Percentiles rank a stretch among this genome's conserved stretches.
These are phyloP conservation scores for Trametes villosa DNA, from an alignment of 768 basidiomycete genomes.

Conservation along the genomic window DNA sequence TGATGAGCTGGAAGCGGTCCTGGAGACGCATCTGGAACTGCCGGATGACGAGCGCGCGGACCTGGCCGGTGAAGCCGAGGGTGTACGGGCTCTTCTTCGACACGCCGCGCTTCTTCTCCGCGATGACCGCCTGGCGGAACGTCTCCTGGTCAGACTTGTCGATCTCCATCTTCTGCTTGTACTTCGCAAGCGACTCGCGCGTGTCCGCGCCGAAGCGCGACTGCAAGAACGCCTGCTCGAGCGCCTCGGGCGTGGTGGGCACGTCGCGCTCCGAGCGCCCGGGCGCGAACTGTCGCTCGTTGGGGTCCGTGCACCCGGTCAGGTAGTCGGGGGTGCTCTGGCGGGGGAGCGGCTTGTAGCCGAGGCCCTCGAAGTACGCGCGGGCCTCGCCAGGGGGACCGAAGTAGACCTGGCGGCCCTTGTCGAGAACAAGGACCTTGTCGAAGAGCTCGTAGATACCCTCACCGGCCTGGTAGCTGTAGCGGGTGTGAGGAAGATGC, in stretches of 20 bases:
- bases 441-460: slow-evolving; percentile 80
- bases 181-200: slow-evolving; percentile 54
- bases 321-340: slow-evolving; percentile 89
- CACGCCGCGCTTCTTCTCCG: slow-evolving; percentile 79
- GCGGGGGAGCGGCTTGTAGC: slow-evolving; percentile 74
- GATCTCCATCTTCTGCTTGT: slow-evolving; percentile 57
- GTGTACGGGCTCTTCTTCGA: slow-evolving; percentile 84
- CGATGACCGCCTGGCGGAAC: slow-evolving; percentile 75
- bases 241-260: slow-evolving; percentile 66
- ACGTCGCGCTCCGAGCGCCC: slow-evolving; percentile 62
- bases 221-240: slow-evolving; percentile 63
- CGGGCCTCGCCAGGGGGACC: slow-evolving; percentile 77
- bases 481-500: not conserved
- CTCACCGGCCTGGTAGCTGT: slow-evolving; percentile 69
- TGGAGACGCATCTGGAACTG: slow-evolving; percentile 78
- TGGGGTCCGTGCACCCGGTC: slow-evolving; percentile 81
- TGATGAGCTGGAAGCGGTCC: slow-evolving; percentile 77
- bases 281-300: slow-evolving; percentile 79
- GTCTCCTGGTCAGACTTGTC: slow-evolving; percentile 71
- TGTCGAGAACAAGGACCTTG: slow-evolving; percentile 83
- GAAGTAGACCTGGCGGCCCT: slow-evolving; percentile 82
- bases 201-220: slow-evolving; percentile 53
- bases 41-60: slow-evolving; percentile 67
- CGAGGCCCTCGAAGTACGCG: slow-evolving; percentile 75
- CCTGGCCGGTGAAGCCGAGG: slow-evolving; percentile 75